phyloP scores from a whole-genome alignment of 768 basidiomycete genomes.

The Serendipita sp. region DNA sequence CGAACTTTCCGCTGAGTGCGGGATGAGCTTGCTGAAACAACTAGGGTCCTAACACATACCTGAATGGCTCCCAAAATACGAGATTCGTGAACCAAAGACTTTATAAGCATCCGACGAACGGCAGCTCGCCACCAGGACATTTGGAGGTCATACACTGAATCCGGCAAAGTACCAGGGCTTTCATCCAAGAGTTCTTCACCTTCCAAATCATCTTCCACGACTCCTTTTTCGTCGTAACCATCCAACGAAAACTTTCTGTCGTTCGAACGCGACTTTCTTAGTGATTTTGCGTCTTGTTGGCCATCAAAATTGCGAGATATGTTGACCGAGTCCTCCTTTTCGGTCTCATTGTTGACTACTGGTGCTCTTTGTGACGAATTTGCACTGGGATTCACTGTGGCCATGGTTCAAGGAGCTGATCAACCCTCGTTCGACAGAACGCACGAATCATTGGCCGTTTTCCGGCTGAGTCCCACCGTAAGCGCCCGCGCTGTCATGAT shows the following conservation, averaged over 20 bases:
- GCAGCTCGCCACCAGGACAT: slow-evolving; percentile 51
- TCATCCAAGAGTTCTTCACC: not conserved
- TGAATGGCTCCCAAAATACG: slow-evolving; percentile 48
- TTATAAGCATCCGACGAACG: slow-evolving; percentile 38
- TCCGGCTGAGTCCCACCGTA: not conserved
- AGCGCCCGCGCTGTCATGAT: not conserved
- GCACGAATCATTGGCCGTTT: not conserved
- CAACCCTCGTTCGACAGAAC: not conserved
- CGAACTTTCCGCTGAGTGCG: slow-evolving; percentile 33
- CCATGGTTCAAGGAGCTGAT: not conserved
- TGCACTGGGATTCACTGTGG: too few relatives aligned
- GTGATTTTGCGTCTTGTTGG: not conserved
- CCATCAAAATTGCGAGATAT: not conserved
- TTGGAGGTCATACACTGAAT: slow-evolving; percentile 40
- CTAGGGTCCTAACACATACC: slow-evolving; percentile 23
- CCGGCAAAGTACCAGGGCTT: slow-evolving; percentile 14
- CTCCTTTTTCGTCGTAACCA: not conserved
- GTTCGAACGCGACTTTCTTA: slow-evolving; percentile 1
- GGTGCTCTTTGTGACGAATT: too few relatives aligned
- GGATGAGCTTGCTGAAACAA: slow-evolving; percentile 10
- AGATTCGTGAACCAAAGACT: slow-evolving; percentile 42
- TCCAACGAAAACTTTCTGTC: slow-evolving; percentile 1
- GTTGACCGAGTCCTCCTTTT: not conserved
- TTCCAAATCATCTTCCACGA: not conserved
- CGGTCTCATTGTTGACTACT: not conserved